Conservation (phyloP, 2,329 filamentous ascomycete genomes). For the Alternaria arbusti region DNA sequence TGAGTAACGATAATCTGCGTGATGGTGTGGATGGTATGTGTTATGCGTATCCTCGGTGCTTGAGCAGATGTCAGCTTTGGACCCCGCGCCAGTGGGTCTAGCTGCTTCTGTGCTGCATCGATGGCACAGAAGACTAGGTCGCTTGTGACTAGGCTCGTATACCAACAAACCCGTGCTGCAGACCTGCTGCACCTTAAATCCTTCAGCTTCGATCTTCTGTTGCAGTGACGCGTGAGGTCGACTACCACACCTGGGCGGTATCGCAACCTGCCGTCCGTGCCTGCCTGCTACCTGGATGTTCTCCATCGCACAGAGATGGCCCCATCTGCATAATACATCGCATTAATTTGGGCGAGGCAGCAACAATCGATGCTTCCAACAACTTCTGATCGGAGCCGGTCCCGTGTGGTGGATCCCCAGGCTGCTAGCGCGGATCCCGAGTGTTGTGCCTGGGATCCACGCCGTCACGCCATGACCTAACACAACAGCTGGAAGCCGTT, state of each 20-base stretch:
- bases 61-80: not conserved
- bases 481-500: not conserved
- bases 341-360: not conserved
- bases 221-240: not conserved
- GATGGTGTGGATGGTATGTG: not conserved
- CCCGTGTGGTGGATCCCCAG: constrained; percentile 29
- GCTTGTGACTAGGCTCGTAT: not conserved
- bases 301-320: not conserved
- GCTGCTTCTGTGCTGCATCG: not conserved
- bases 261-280: not conserved
- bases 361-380: not conserved
- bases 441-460: not conserved
- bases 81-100: not conserved
- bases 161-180: not conserved
- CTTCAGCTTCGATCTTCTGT: not conserved
- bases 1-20: not conserved
- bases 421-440: constrained; percentile 14
- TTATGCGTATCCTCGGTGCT: not conserved
- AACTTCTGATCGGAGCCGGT: not conserved
- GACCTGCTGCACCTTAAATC: not conserved
- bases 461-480: not conserved
- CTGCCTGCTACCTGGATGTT: not conserved
- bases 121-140: not conserved
- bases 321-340: not conserved
- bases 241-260: not conserved